Base-by-base conservation (phyloP, 371 early-diverging fungal genomes). In the Mortierella sp. region DNA sequence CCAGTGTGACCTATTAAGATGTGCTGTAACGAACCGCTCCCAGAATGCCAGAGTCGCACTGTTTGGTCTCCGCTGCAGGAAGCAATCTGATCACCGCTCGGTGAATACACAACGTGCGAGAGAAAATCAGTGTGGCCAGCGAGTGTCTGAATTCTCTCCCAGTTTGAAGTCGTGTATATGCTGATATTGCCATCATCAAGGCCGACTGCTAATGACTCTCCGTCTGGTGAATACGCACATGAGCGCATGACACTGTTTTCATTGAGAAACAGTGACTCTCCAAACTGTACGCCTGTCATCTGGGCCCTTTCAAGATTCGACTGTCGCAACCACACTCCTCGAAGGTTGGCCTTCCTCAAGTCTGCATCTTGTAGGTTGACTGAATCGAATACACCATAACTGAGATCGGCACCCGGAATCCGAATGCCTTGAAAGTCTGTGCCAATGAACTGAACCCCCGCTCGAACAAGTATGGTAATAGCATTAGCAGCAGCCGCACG, bases 331-430 rank as follows among this genome's bases (percentile, higher is more conserved):
- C 30, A 61, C 14, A 30, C 10, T 23, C 28, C 54, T 2, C 61
- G 61, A 18, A 61, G 24, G 23, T 13, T 61, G 19, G 30, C 52
- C 7, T 52, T 14, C 30, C 30, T 14, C 38, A 52, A 34, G 18
- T 52, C 45, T 21, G 34, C 53, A 31, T 46, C 53, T 31, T 61
- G 46, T 12, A 52, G 27, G 7, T 46, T 42, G 0, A 50, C 51
- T 0, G 56, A 48, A n/a, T 64, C 51, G 18, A 57, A 42, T 24
- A 7, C 13, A 0, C 64, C 57, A 23, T 1, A 9, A 47, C 63
- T 48, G 34, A 64, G 51, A 23, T 64, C 57, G 2, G 58, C 52
- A 13, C 57, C 52, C 28, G 42, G 58, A 18, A 64, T 51, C 14
- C 13, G 31, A 51, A 64, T 19, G 30, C 52, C 52, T 52, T 30